These are phyloP conservation scores for Xerocomus brunneocitrinus DNA, from an alignment of 768 basidiomycete species.

Conservation along the genomic window DNA sequence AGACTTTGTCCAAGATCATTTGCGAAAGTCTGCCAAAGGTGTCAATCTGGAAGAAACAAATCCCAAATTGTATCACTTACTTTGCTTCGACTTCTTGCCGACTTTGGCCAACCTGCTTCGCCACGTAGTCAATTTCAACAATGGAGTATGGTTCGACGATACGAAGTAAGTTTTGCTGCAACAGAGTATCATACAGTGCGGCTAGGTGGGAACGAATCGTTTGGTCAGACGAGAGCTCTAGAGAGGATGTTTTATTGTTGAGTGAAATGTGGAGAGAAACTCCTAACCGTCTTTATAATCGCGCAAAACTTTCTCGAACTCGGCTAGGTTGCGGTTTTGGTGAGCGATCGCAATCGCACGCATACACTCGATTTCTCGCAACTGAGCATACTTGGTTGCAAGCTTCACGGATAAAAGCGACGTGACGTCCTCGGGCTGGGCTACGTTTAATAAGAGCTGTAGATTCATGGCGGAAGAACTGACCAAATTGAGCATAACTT, in stretches of 20 bases:
- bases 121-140: slow-evolving; percentile 88
- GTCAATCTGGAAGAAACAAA: slow-evolving; percentile 2
- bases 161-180: slow-evolving; percentile 91
- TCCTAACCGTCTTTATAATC: slow-evolving; percentile 75
- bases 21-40: slow-evolving; percentile 68
- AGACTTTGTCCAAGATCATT: slow-evolving; percentile 95
- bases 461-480: slow-evolving; percentile 24
- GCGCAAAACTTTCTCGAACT: slow-evolving; percentile 83
- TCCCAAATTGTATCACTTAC: slow-evolving; percentile 39
- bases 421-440: slow-evolving; percentile 89
- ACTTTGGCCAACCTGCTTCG: slow-evolving; percentile 80
- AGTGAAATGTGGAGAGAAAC: neutral
- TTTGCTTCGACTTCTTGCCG: slow-evolving; percentile 87
- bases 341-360: slow-evolving; percentile 93
- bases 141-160: slow-evolving; percentile 95
- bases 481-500: slow-evolving; percentile 95
- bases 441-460: neutral
- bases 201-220: slow-evolving; percentile 95
- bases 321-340: slow-evolving; percentile 80
- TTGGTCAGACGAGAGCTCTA: slow-evolving; percentile 92
- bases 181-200: slow-evolving; percentile 89
- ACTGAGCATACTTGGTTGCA: slow-evolving; percentile 80
- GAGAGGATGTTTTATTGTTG: neutral
- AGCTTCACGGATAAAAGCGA: slow-evolving; percentile 83
- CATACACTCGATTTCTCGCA: slow-evolving; percentile 93